phyloP scores from a whole-genome alignment of 2,329 filamentous ascomycete genomes.

The Hymenoscyphus salicellus region DNA sequence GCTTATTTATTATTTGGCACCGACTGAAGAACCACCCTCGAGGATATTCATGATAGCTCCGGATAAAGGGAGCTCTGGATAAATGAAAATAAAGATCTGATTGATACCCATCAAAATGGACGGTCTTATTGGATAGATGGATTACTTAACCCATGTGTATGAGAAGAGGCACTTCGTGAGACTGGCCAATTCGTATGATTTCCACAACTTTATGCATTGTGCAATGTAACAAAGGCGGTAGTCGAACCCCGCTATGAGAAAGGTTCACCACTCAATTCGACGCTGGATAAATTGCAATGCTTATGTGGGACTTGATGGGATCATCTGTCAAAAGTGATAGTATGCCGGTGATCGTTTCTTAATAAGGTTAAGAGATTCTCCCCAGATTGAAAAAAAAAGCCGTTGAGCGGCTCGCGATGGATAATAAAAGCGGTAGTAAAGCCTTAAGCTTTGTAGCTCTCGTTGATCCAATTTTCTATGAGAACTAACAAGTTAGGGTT shows the following conservation, averaged over 20 bases:
- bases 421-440: no score
- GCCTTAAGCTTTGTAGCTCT: no score
- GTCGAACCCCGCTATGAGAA: neutral
- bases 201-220: neutral
- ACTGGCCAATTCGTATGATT: conserved; percentile 2
- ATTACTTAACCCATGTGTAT: conserved; percentile 4
- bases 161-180: conserved; percentile 7
- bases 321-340: neutral
- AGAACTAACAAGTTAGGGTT: no score
- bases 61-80: conserved; percentile 22
- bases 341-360: neutral
- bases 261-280: neutral
- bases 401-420: neutral
- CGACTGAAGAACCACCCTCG: neutral
- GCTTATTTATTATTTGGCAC: neutral
- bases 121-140: neutral
- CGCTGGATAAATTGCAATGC: neutral
- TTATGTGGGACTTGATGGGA: neutral
- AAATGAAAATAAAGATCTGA: conserved; percentile 12
- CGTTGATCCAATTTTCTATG: no score
- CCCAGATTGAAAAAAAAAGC: neutral
- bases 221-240: neutral
- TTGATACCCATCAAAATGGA: neutral
- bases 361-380: neutral
- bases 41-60: conserved; percentile 14